Evolutionary conservation across 176 grass and related monocot genomes (phyloP).

Genomic region (Avena atlantica): DNA sequence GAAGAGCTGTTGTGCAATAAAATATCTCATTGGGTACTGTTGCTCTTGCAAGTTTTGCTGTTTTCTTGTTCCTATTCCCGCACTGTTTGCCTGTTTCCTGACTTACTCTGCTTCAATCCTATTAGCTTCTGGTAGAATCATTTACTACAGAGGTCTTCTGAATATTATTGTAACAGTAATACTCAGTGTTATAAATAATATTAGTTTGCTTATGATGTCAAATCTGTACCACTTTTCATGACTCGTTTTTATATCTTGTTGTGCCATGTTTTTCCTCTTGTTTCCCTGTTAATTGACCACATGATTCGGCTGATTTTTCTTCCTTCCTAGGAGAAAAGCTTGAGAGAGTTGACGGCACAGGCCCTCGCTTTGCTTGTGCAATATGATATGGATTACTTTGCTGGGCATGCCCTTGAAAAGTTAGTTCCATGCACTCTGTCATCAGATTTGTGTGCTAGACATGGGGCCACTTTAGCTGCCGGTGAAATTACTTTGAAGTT

Average conservation of each 20-base stretch:
- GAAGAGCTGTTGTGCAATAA: conserved; percentile 86
- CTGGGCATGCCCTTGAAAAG: conserved; percentile 70
- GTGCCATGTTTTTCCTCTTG: background rate
- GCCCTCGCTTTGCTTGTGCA: conserved; percentile 82
- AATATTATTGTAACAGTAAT: conserved; percentile 17
- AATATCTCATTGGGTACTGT: conserved; percentile 91
- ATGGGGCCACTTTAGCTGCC: conserved; percentile 92
- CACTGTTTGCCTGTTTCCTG: conserved; percentile 40
- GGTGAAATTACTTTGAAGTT: conserved; percentile 78
- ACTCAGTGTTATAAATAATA: conserved; percentile 20
- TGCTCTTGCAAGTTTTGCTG: conserved; percentile 33
- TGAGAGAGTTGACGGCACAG: conserved; percentile 87
- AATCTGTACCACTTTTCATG: conserved; percentile 21
- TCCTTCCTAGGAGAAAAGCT: conserved; percentile 75
- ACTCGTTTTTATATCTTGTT: background rate
- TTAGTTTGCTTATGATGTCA: conserved; percentile 8
- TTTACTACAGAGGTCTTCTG: background rate
- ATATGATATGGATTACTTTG: conserved; percentile 85
- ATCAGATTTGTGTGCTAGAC: conserved; percentile 87
- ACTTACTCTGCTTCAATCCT: conserved; percentile 23
- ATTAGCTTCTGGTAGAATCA: conserved; percentile 33
- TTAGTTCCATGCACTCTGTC: conserved; percentile 90
- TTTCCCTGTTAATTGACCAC: conserved; percentile 34
- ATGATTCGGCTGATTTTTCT: conserved; percentile 43
- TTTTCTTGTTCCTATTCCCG: background rate